These are phyloP conservation scores for Phylloporus sp. DNA, from an alignment of 768 basidiomycete species.

Conservation along the genomic window DNA sequence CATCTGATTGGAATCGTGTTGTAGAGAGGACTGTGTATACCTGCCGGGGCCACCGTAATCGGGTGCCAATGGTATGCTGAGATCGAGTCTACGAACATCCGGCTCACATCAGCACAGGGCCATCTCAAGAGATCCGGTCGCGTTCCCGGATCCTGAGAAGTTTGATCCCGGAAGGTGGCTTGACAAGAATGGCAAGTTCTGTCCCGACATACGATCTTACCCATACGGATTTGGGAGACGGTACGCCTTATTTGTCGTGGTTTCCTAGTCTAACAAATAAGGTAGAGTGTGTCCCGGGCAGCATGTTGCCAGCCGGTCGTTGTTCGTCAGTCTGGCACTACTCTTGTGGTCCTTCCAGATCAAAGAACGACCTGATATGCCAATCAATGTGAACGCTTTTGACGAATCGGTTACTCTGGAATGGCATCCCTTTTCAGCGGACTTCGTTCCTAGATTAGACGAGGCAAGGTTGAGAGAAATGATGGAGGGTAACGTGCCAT, in stretches of 20 bases:
- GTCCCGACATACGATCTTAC: background rate
- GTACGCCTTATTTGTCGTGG: background rate
- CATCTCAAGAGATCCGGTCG: constrained; percentile 10
- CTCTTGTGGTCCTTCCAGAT: constrained; percentile 60
- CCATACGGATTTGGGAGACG: constrained; percentile 1
- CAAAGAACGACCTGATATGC: constrained; percentile 39
- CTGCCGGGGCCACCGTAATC: constrained; percentile 10
- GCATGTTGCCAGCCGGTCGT: constrained; percentile 42
- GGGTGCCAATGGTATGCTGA: constrained; percentile 12
- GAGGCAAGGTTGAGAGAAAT: background rate
- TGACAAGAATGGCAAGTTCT: background rate
- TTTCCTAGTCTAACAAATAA: background rate
- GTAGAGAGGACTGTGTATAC: constrained; percentile 10
- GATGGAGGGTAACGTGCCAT: background rate
- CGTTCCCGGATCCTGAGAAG: constrained; percentile 12
- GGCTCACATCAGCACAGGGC: constrained; percentile 1
- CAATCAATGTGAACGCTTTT: constrained; percentile 57
- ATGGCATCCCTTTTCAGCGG: constrained; percentile 51
- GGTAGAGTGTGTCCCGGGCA: constrained; percentile 56
- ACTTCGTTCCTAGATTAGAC: constrained; percentile 44
- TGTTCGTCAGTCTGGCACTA: constrained; percentile 57
- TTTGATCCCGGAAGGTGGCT: constrained; percentile 10
- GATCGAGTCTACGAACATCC: background rate
- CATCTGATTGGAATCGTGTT: background rate
- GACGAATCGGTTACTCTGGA: constrained; percentile 57